A percentile compares a stretch with the other conserved stretches of the same genome.
These are phyloP conservation scores for Pseudohalonectria lignicola DNA, from an alignment of 2,329 filamentous ascomycete species.

Conservation along the genomic window DNA sequence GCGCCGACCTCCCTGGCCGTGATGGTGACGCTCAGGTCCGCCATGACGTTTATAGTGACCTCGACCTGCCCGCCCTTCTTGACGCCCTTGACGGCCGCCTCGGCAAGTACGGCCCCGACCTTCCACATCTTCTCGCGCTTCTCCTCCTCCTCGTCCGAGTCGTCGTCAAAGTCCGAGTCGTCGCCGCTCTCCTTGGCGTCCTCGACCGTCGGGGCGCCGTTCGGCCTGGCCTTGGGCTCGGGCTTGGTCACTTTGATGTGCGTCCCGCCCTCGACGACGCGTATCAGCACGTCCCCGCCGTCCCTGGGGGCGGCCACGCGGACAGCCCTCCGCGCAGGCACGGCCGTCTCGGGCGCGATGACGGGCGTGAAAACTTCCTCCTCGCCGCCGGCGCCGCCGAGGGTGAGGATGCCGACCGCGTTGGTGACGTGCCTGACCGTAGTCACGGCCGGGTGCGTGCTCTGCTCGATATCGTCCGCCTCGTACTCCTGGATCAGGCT, in stretches of 20 bases:
- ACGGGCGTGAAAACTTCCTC: conserved; percentile 72
- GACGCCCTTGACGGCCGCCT: conserved; percentile 71
- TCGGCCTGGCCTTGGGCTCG: conserved; percentile 56
- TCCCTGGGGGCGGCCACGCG: conserved; percentile 66
- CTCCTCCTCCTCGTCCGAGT: conserved; percentile 63
- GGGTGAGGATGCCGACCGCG: conserved; percentile 75
- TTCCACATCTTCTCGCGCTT: conserved; percentile 88
- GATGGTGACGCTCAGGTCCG: conserved; percentile 69
- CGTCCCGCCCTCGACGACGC: conserved; percentile 76
- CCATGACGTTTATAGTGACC: conserved; percentile 79
- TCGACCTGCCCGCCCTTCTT: conserved; percentile 89
- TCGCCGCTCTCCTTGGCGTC: conserved; percentile 59
- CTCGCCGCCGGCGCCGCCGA: conserved; percentile 40
- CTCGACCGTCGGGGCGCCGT: conserved; percentile 43
- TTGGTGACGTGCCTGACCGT: conserved; percentile 84
- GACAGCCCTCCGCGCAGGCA: conserved; percentile 76
- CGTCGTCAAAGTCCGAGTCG: conserved; percentile 47
- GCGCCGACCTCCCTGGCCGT: conserved; percentile 78
- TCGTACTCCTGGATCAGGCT: conserved; percentile 93
- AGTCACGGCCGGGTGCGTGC: conserved; percentile 88
- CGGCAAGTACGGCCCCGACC: conserved; percentile 69
- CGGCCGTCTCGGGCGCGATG: conserved; percentile 75
- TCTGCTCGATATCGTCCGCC: conserved; percentile 85
- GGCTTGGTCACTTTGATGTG: conserved; percentile 92
- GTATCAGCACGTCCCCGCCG: conserved; percentile 80